These are phyloP conservation scores for Oenanthe javanica DNA, from an alignment of 140 eudicot genomes.

Conservation along the genomic window DNA sequence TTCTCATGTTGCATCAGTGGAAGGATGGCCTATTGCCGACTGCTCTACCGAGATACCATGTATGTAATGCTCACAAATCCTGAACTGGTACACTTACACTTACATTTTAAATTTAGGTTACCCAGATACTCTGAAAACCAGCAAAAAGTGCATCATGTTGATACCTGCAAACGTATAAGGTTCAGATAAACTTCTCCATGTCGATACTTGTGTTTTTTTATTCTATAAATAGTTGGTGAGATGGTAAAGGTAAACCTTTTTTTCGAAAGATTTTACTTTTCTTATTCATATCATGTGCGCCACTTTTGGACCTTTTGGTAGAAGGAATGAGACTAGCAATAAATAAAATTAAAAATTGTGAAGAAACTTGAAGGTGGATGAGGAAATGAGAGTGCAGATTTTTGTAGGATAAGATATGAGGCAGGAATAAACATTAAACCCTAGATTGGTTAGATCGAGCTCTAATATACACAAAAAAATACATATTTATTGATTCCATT, in stretches of 20 bases:
- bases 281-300: background rate
- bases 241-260: background rate
- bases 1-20: constrained; percentile 68
- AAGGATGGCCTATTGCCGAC: constrained; percentile 71
- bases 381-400: no score
- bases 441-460: no score
- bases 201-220: background rate
- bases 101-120: background rate
- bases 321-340: no score
- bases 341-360: no score
- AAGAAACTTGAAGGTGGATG: no score
- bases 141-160: background rate
- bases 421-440: no score
- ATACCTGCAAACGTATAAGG: no score
- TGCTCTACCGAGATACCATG: constrained; percentile 64
- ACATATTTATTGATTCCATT: no score
- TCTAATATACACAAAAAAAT: background rate
- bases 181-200: background rate
- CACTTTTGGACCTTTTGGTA: no score
- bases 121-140: background rate
- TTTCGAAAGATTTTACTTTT: background rate
- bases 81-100: background rate
- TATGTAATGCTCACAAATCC: constrained; percentile 15
- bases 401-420: no score
- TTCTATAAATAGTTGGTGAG: background rate